Evolutionary conservation across 176 grass and related monocot genomes (phyloP).

Genomic region (Melocanna baccifera): DNA sequence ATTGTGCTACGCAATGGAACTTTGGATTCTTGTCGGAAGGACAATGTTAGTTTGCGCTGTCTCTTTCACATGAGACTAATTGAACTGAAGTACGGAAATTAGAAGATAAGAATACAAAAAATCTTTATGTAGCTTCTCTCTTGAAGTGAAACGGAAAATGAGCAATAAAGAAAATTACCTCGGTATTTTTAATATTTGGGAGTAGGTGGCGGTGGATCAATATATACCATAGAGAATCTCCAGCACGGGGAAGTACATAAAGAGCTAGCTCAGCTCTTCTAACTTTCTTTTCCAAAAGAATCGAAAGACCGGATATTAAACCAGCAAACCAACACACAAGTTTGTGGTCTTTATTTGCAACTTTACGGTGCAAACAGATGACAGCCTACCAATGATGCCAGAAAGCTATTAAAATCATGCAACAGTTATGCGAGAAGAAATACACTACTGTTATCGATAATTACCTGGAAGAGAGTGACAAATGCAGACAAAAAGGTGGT

Average conservation of each 20-base stretch:
- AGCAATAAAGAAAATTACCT: slow-evolving; percentile 56
- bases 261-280: slow-evolving; percentile 93
- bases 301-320: slow-evolving; percentile 74
- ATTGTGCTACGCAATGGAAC: not conserved
- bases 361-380: slow-evolving; percentile 93
- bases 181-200: slow-evolving; percentile 84
- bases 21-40: not conserved
- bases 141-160: not conserved
- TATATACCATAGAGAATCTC: slow-evolving; percentile 92
- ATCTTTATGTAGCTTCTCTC: not conserved
- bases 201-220: slow-evolving; percentile 78
- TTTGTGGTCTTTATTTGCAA: slow-evolving; percentile 90
- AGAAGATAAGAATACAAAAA: not conserved
- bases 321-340: slow-evolving; percentile 92
- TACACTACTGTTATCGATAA: slow-evolving; percentile 4
- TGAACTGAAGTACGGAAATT: not conserved
- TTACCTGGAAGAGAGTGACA: slow-evolving; percentile 90
- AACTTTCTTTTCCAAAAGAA: slow-evolving; percentile 92
- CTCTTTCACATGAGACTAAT: not conserved
- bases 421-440: slow-evolving; percentile 17
- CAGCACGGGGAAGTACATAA: slow-evolving; percentile 93
- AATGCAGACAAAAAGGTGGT: slow-evolving; percentile 95
- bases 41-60: not conserved
- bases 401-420: slow-evolving; percentile 33
- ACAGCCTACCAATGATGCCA: slow-evolving; percentile 47